A percentile compares a stretch with the other conserved stretches of the same genome.
phyloP scores from a whole-genome alignment of 2,329 filamentous ascomycete species.

The Ophiocordyceps camponoti-leonardi region DNA sequence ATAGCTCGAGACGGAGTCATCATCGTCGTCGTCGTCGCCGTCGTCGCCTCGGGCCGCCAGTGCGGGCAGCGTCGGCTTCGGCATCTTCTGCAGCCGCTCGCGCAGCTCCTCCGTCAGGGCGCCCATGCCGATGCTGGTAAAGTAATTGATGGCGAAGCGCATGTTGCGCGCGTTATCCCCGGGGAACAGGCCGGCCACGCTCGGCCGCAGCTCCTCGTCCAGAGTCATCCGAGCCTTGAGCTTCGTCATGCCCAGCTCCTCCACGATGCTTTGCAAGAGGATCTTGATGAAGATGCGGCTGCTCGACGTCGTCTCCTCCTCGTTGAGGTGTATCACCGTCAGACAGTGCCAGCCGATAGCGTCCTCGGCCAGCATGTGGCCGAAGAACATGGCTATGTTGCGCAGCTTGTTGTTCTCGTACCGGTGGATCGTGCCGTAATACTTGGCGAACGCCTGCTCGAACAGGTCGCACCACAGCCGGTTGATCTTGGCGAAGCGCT shows the following conservation, averaged over 20 bases:
- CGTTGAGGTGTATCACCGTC: conserved; percentile 72
- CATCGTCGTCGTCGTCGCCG: conserved; percentile 40
- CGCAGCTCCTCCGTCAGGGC: conserved; percentile 89
- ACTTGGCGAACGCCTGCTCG: conserved; percentile 74
- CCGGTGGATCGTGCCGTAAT: conserved; percentile 94
- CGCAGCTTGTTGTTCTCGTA: conserved; percentile 91
- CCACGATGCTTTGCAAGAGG: conserved; percentile 77
- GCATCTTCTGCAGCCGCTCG: conserved; percentile 74
- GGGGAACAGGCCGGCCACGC: conserved; percentile 76
- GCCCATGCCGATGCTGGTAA: conserved; percentile 95
- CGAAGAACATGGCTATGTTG: conserved; percentile 91
- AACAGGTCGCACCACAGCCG: conserved; percentile 88
- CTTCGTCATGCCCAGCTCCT: conserved; percentile 71
- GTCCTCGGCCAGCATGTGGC: conserved; percentile 74
- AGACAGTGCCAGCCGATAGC: conserved; percentile 87
- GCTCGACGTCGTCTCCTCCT: conserved; percentile 91
- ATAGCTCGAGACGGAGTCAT: conserved; percentile 62
- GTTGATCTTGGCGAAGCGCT: conserved; percentile 92
- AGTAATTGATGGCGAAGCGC: conserved; percentile 97
- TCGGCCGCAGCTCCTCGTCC: conserved; percentile 62
- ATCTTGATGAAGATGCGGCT: conserved; percentile 99
- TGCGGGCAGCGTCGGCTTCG: conserved; percentile 63
- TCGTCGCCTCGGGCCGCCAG: conserved; percentile 24
- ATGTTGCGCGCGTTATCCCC: conserved; percentile 78
- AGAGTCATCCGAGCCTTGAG: conserved; percentile 53